These are phyloP conservation scores for Myriangium duriaei DNA, from an alignment of 2,329 filamentous ascomycete genomes.

Conservation along the genomic window DNA sequence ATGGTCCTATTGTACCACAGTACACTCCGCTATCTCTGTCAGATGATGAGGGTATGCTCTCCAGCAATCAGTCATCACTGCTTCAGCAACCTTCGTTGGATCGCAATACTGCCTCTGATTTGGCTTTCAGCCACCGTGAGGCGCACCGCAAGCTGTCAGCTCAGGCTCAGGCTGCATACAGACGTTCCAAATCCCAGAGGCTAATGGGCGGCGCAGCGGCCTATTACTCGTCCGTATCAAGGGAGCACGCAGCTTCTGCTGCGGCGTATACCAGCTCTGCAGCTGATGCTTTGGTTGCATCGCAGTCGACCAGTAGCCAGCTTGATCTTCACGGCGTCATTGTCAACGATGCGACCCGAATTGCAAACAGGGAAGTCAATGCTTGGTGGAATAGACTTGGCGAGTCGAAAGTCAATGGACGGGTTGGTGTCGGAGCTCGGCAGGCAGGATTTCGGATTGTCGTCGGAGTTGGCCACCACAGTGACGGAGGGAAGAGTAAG, in stretches of 20 bases:
- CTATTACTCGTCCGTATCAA: constrained; percentile 61
- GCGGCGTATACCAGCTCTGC: constrained; percentile 49
- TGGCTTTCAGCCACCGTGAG: constrained; percentile 33
- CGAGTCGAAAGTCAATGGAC: constrained; percentile 44
- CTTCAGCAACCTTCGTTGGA: no score
- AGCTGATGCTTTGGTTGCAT: constrained; percentile 57
- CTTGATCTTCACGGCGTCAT: constrained; percentile 77
- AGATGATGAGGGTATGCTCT: constrained; percentile 15
- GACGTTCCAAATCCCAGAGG: constrained; percentile 53
- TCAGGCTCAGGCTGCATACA: constrained; percentile 46
- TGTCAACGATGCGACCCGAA: constrained; percentile 69
- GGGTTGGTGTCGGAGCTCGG: constrained; percentile 31
- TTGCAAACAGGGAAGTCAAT: constrained; percentile 54
- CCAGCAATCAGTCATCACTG: constrained; percentile 1
- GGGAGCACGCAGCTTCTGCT: constrained; percentile 48
- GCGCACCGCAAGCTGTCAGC: constrained; percentile 40
- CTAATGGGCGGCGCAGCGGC: constrained; percentile 64
- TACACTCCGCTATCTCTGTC: constrained; percentile 31
- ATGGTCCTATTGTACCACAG: constrained; percentile 34
- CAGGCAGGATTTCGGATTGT: constrained; percentile 56
- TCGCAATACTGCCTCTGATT: constrained; percentile 19
- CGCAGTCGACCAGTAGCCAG: constrained; percentile 44
- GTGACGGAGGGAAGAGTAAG: constrained; percentile 58
- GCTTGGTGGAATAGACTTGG: constrained; percentile 67
- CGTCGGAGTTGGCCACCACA: constrained; percentile 71